A percentile compares a stretch with the other conserved stretches of the same genome.
Evolutionary conservation across 441 rosid species (phyloP).

Genomic region (Daphne laureola): DNA sequence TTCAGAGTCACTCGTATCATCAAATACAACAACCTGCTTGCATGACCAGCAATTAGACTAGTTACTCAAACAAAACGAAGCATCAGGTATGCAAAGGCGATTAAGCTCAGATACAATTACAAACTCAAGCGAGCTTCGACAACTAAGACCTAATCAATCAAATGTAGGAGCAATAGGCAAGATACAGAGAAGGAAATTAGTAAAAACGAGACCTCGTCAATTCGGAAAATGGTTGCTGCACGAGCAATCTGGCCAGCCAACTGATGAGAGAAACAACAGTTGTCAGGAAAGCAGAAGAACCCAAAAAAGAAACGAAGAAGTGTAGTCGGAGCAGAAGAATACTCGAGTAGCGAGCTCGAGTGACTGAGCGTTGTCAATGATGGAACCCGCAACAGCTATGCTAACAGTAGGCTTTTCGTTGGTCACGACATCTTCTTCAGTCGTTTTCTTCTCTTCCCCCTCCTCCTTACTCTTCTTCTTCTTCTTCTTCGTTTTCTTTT

Average conservation of each 20-base stretch:
- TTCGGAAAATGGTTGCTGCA: conserved; percentile 76
- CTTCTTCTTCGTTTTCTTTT: background rate
- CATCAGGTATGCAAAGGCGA: background rate
- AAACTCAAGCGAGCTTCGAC: background rate
- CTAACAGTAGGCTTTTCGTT: conserved; percentile 53
- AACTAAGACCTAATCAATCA: background rate
- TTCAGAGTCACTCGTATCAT: conserved; percentile 38
- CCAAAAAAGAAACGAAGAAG: background rate
- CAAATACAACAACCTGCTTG: conserved; percentile 80
- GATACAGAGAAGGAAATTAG: background rate
- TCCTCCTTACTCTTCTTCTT: conserved; percentile 27
- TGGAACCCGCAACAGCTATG: conserved; percentile 87
- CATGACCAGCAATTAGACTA: conserved; percentile 3
- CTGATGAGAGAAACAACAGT: conserved; percentile 26
- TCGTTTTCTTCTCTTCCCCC: conserved; percentile 18
- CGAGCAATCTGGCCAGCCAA: conserved; percentile 95
- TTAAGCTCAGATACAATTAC: background rate
- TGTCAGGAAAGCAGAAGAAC: background rate
- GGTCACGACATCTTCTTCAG: conserved; percentile 15
- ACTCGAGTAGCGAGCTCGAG: conserved; percentile 94
- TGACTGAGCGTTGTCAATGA: conserved; percentile 89
- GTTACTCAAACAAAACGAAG: background rate
- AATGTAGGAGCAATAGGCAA: background rate
- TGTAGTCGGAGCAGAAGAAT: conserved; percentile 17
- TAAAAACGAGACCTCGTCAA: conserved; percentile 56